A percentile compares a stretch with the other conserved stretches of the same genome.
Evolutionary conservation across 495 filamentous ascomycete genomes (phyloP).

Genomic region (Viridothelium virens): DNA sequence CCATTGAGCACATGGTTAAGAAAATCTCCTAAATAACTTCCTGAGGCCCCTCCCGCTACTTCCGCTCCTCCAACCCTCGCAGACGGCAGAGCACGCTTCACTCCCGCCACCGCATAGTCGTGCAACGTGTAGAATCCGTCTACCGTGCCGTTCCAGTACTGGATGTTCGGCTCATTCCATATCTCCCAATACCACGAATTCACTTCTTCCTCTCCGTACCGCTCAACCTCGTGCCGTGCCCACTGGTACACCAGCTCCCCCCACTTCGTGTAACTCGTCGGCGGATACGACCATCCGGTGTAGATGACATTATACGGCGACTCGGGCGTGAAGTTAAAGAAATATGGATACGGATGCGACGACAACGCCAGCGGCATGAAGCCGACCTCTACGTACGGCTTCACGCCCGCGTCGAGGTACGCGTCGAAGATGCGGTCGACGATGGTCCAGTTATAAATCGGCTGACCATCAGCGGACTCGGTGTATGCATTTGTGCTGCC

Average conservation of each 20-base stretch:
- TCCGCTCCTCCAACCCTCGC: conserved; percentile 22
- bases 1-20: conserved; percentile 22
- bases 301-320: conserved; percentile 20
- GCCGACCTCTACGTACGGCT: conserved; percentile 21
- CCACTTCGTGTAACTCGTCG: conserved; percentile 20
- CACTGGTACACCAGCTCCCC: conserved; percentile 23
- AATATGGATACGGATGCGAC: conserved; percentile 20
- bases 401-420: conserved; percentile 18
- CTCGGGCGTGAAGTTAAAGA: conserved; percentile 17
- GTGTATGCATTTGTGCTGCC: conserved; percentile 25
- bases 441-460: conserved; percentile 25
- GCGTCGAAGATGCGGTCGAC: conserved; percentile 24
- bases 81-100: conserved; percentile 16
- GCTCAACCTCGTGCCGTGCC: conserved; percentile 19
- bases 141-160: conserved; percentile 24
- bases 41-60: conserved; percentile 22
- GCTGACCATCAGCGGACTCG: conserved; percentile 16
- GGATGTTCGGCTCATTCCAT: conserved; percentile 22
- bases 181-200: conserved; percentile 24
- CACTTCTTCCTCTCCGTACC: conserved; percentile 16
- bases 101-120: conserved; percentile 22
- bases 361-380: conserved; percentile 22
- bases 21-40: conserved; percentile 18
- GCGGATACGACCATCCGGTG: conserved; percentile 19
- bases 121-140: conserved; percentile 20